Evolutionary conservation across 176 grass and related monocot genomes (phyloP), one percentile per base, ranked within the genome.

Genomic region (Calamus simplicifolius): DNA sequence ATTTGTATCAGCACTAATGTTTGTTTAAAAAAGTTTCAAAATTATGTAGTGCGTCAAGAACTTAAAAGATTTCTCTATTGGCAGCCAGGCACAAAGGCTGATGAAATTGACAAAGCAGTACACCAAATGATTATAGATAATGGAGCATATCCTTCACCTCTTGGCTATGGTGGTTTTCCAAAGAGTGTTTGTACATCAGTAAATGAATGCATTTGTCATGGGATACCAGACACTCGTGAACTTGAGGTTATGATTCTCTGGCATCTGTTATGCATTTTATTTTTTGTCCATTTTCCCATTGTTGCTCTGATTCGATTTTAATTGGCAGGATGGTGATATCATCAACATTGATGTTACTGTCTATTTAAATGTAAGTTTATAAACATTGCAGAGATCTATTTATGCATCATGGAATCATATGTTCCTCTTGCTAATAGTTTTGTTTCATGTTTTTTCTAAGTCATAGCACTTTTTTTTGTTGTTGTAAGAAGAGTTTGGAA

Each of bases 341-440:
- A 82, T 97, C 78, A 97, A 97, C 52, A 91, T 97, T 18, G 87
- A 97, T 71, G 92, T 88, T 82, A 97, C 92, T 59, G 81, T 97
- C 19, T 97, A 85, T 79, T 84, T 97, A 66, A 91, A 91, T 72
- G 87, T 97, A 85, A 82, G 86, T 74, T 68, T 18, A 29, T 51
- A 25, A 52, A 52, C 23, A 2, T 14, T 38, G 12, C 12, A 43
- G 8, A 12, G 3, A 43, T 43, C 8, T 43, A 43, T 10, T 43
- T 43, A 43, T 43, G 35, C 35, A 43, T 43, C 6, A 43, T 43
- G 35, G 12, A 43, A 10, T 43, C 8, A 13, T 43, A 12, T 12
- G 35, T 43, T 43, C 12, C 12, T 43, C 35, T 43, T 43, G 35
- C 12, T 10, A 43, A 43, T 43, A 13, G 35, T 7, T 10, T 43